These are phyloP conservation scores for Alternaria solani DNA, from an alignment of 2,329 filamentous ascomycete genomes.

Conservation along the genomic window DNA sequence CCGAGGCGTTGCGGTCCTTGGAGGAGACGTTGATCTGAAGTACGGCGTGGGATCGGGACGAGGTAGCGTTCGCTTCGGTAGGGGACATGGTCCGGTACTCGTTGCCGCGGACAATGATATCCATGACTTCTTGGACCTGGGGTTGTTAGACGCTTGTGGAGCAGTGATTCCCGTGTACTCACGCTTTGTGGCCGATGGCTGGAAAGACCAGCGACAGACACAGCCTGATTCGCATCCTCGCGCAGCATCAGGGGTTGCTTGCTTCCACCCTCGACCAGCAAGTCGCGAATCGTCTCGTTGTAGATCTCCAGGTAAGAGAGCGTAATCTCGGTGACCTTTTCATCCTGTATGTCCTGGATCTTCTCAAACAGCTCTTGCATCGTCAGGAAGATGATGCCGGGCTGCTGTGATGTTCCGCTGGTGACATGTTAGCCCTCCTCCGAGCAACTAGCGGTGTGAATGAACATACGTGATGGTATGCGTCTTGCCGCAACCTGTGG, in stretches of 20 bases:
- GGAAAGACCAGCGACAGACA: slow-evolving; percentile 88
- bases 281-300: slow-evolving; percentile 96
- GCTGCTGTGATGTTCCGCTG: slow-evolving; percentile 83
- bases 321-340: slow-evolving; percentile 89
- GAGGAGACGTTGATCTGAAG: slow-evolving; percentile 96
- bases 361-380: slow-evolving; percentile 99
- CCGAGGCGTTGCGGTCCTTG: slow-evolving; percentile 89
- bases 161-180: slow-evolving; percentile 15
- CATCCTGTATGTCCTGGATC: slow-evolving; percentile 83
- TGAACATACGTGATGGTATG: slow-evolving; percentile 77
- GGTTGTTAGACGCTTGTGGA: slow-evolving; percentile 29
- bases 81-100: slow-evolving; percentile 94
- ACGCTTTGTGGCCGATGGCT: slow-evolving; percentile 92
- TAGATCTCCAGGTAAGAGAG: slow-evolving; percentile 98
- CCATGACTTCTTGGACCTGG: slow-evolving; percentile 86
- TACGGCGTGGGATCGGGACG: slow-evolving; percentile 94
- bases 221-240: slow-evolving; percentile 91
- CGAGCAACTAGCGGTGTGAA: neutral
- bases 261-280: slow-evolving; percentile 84
- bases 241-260: slow-evolving; percentile 89
- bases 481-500: slow-evolving; percentile 97
- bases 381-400: slow-evolving; percentile 97
- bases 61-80: slow-evolving; percentile 96
- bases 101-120: slow-evolving; percentile 97
- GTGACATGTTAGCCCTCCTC: slow-evolving; percentile 25